Percentiles rank a stretch among this genome's conserved stretches.
Conservation (phyloP, 2,329 filamentous ascomycete genomes). For the Penicillium sp. region DNA sequence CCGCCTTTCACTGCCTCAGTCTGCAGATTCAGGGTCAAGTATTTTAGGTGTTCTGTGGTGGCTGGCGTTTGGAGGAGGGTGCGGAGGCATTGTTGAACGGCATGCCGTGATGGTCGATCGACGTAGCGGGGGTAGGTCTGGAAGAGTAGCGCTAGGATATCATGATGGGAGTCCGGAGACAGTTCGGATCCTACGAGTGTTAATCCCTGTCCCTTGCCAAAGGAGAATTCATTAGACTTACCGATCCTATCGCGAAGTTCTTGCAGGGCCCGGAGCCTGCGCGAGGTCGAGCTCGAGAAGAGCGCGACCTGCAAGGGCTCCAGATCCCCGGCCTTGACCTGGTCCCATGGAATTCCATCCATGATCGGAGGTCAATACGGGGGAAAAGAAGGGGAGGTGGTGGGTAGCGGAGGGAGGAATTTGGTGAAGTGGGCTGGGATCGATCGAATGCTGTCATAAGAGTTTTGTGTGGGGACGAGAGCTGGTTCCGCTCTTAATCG, state of each 20-base stretch:
- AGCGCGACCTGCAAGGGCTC: constrained; percentile 40
- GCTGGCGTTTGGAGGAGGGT: constrained; percentile 62
- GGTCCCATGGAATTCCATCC: constrained; percentile 46
- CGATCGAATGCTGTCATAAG: constrained; percentile 41
- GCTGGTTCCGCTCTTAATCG: constrained; percentile 24
- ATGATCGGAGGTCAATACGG: constrained; percentile 36
- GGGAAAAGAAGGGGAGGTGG: constrained; percentile 31
- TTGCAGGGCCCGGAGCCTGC: constrained; percentile 41
- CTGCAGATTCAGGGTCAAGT: constrained; percentile 66
- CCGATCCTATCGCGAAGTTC: constrained; percentile 47
- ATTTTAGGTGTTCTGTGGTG: constrained; percentile 49
- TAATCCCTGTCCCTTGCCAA: constrained; percentile 9
- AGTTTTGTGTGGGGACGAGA: constrained; percentile 37
- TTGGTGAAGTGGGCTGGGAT: constrained; percentile 26
- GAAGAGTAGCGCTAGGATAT: constrained; percentile 72
- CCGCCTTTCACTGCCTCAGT: constrained; percentile 72
- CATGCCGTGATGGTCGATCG: constrained; percentile 79
- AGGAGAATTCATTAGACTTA: constrained; percentile 21
- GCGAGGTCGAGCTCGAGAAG: constrained; percentile 44
- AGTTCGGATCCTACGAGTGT: constrained; percentile 33
- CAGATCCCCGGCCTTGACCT: constrained; percentile 43
- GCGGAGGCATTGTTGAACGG: constrained; percentile 76
- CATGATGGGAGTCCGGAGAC: constrained; percentile 30
- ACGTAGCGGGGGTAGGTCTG: constrained; percentile 82
- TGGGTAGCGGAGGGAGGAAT: constrained; percentile 15